Evolutionary conservation across 305 asterid species (phyloP), one percentile per base, ranked within the genome.

Genomic region (Ilex paraguariensis): DNA sequence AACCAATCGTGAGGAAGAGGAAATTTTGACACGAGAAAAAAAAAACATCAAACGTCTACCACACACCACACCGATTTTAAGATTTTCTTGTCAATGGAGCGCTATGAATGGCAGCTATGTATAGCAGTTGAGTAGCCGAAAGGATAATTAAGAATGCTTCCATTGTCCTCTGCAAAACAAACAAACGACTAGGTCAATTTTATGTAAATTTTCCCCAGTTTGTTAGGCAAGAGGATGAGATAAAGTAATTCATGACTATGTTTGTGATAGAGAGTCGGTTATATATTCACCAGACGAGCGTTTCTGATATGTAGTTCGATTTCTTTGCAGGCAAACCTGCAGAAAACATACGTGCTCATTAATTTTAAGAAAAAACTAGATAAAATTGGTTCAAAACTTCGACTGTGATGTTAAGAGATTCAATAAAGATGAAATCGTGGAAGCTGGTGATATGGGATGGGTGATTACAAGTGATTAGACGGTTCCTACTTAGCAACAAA

Each of bases 251-350:
- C 42, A 36, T 3, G 42, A 36, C 6, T 36, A 36, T 2, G 42
- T 36, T 21, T 36, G 42, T 36, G 42, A 36, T 0, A 36, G 42
- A 36, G 9, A 36, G 42, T 1, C 42, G 9, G 44, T 63, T 59
- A 13, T 30, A 54, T 57, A 61, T 89, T 87, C 67, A 93, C 99
- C 95, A 93, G 68, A 49, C 83, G 82, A 40, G 93, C 70, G 52
- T 84, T 87, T 76, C 95, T 82, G 64, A 10, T 11, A 15, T 78
- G 74, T 56, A 81, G 79, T 15, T 79, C 84, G 15, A 93, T 87
- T 80, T 93, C 95, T 66, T 86, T 90, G 61, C 86, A 86, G 7
- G 89, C 99, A 68, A 93, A 87, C 42, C 99, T 93, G 86, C 66
- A 62, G 33, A 51, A 61, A 21, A 56, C 10, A 4, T 9, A 61